These are phyloP conservation scores for Labyrinthula sp. DNA, from an alignment of 352 stramenopile species.

Conservation along the genomic window DNA sequence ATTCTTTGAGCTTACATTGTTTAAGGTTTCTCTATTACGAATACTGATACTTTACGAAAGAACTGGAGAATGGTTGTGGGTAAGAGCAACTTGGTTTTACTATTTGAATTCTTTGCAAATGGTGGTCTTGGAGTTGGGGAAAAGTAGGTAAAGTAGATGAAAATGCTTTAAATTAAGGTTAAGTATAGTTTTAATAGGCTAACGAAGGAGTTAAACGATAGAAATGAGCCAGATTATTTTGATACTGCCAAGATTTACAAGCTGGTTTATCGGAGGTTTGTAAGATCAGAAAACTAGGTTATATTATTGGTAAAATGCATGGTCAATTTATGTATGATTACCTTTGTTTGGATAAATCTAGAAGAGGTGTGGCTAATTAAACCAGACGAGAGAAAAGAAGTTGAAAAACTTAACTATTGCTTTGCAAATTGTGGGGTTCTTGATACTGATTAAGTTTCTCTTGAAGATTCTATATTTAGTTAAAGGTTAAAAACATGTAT, in stretches of 20 bases:
- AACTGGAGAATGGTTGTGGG: too few species aligned
- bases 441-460: too few species aligned
- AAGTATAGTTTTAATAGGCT: conserved; percentile 65
- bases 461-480: too few species aligned
- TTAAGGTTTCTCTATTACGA: conserved; percentile 82
- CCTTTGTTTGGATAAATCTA: conserved; percentile 5
- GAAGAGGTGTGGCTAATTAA: too few species aligned
- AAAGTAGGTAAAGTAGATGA: too few species aligned
- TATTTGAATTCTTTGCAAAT: too few species aligned
- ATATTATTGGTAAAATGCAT: conserved; percentile 83
- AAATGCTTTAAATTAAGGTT: conserved; percentile 54
- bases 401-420: too few species aligned
- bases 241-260: conserved; percentile 71
- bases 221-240: conserved; percentile 59
- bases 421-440: too few species aligned
- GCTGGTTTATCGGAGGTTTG: conserved; percentile 95
- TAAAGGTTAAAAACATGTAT: too few species aligned
- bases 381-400: too few species aligned
- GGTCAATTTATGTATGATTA: conserved; percentile 32
- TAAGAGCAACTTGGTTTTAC: too few species aligned
- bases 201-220: conserved; percentile 82
- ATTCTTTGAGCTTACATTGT: conserved; percentile 78
- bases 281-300: conserved; percentile 83
- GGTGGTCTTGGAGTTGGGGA: too few species aligned
- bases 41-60: conserved; percentile 81